Evolutionary conservation across 129 eudicot species (phyloP), one percentile per base, ranked within the genome.

Genomic region (Flaveria bidentis): DNA sequence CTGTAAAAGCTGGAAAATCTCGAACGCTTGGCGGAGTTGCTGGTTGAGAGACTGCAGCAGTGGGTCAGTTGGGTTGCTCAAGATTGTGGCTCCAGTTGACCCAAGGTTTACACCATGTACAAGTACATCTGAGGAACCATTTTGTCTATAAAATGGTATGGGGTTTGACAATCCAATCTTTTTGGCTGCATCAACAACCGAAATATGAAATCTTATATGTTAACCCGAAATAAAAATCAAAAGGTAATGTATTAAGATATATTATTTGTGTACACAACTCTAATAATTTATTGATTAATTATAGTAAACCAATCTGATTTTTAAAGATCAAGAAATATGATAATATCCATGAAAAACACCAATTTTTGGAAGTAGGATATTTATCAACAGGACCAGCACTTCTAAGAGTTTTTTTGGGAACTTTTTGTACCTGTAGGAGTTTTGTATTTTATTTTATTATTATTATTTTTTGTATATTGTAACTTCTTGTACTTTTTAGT

Each of bases 1-100:
- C 67, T 86, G 93, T 44, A 91, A 60, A 39, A 88, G 81, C 64
- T 90, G 89, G 70, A 87, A 67, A 1, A 88, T 84, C 74, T 90
- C 93, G 41, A 78, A 86, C 6, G 81, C 87, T 76, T 90, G 96
- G 18, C 96, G 87, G 33, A 91, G 86, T 41, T 91, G 97, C 67
- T 91, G 93, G 81, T 84, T 91, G 28, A 91, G 85, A 30, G 93
- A 86, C 53, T 88, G 89, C 74, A 79, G 83, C 78, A 72, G 77
- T n/a, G 84, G 84, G 75, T 77, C 73, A 26, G 71, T 69, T 8
- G 89, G 84, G 76, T 78, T 77, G 78, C 69, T 74, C 74, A 88
- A 84, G 55, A 89, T 89, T 5, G 91, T 88, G 14, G 91, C 97
- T 42, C 83, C 77, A 0, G 89, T 85, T 42, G 93, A 80, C 6